Percentiles rank a stretch among this genome's conserved stretches.
Evolutionary conservation across 169 alveolate species (phyloP).

Genomic region (Cryptosporidium ubiquitum): DNA sequence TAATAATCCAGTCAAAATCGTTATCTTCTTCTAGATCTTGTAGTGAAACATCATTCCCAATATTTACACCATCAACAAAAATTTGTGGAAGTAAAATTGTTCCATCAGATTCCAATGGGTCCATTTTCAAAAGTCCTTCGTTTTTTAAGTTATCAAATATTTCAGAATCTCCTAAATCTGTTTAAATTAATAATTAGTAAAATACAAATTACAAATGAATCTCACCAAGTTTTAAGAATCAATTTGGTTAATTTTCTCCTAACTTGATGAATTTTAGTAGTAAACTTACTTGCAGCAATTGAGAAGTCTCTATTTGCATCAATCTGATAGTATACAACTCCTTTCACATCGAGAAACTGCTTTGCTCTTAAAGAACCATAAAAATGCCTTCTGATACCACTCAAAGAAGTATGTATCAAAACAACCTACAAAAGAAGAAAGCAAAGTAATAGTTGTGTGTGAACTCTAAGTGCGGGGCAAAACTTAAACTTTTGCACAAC

Average conservation of each 20-base stretch:
- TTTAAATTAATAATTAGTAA: background rate
- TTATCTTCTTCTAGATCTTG: conserved; percentile 91
- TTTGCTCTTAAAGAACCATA: conserved; percentile 85
- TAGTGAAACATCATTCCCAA: conserved; percentile 83
- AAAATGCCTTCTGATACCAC: conserved; percentile 84
- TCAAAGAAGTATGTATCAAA: conserved; percentile 85
- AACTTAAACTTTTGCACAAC: background rate
- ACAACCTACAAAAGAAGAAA: conserved; percentile 76
- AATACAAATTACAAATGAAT: background rate
- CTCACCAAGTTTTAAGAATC: conserved; percentile 3
- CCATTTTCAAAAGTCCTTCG: conserved; percentile 80
- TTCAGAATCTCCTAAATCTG: conserved; percentile 83
- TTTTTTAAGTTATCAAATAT: conserved; percentile 84
- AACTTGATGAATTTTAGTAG: background rate
- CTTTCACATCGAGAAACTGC: conserved; percentile 87
- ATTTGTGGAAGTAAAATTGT: conserved; percentile 84
- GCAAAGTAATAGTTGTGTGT: background rate
- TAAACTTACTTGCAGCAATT: conserved; percentile 83
- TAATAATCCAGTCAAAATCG: conserved; percentile 80
- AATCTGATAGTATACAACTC: conserved; percentile 85
- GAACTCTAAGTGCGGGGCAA: background rate
- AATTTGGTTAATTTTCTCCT: background rate
- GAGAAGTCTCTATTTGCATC: conserved; percentile 88
- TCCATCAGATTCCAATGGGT: conserved; percentile 69
- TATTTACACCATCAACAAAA: conserved; percentile 85